Evolutionary conservation across 163 green algal genomes (phyloP), one percentile per base, ranked within the genome.

Genomic region (Chlamydomonas reinhardtii): DNA sequence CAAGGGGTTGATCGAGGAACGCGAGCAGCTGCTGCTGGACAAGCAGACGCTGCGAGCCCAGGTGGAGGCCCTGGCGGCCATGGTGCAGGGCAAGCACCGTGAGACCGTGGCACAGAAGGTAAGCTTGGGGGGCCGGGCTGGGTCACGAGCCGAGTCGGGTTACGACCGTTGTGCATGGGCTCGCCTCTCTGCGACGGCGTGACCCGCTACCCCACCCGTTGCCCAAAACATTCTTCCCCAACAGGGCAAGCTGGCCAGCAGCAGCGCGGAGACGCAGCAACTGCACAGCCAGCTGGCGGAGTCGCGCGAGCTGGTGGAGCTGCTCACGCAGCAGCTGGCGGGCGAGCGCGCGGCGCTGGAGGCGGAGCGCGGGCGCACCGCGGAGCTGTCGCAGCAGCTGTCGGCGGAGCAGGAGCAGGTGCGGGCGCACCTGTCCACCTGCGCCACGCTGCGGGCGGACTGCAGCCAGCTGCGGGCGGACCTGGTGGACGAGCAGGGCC

Each of bases 21-120:
- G 70, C 27, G 80, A 86, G 80, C 32, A 9, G 54, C 35, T 86
- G 27, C 56, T 80, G 34, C 17, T 31, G 8, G 6, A 19, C 35
- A 66, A 35, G 35, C 31, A 34, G 54, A 27, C 6, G 35, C 37
- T 65, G 35, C 80, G 79, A 54, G 56, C 79, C 24, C 80, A 86
- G 80, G 54, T 86, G 17, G 56, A 86, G 35, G 17, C 27, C 16
- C 35, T 79, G 27, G 73, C 70, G 15, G 34, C 54, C 0, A 29
- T 86, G 14, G 79, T 71, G 70, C 80, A 79, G 29, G 54, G 69
- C 9, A 71, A 86, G 70, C 80, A 86, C 35, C 69, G 69, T 15
- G 34, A 35, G 34, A 65, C 32, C 9, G 80, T 86, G 17, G 48
- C 54, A 27, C 70, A 86, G 43, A 71, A 86, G 80, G 80, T 86